Evolutionary conservation across 352 stramenopile genomes (phyloP), one percentile per base, ranked within the genome.

Genomic region (Pythium sp.): DNA sequence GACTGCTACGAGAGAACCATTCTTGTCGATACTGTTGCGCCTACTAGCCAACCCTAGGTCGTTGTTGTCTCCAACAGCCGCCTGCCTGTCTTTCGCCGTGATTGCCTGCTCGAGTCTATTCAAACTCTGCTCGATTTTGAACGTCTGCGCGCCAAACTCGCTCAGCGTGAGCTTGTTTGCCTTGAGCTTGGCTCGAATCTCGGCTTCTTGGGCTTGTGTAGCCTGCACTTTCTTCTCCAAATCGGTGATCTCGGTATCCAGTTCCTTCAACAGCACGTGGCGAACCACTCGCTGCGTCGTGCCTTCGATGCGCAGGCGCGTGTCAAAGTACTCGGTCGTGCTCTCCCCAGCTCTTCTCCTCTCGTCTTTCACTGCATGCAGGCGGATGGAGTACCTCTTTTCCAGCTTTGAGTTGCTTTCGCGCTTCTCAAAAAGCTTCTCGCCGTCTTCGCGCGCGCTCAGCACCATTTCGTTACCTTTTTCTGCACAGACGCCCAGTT

Each of bases 311-410:
- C 81, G 81, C 22, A 91, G 38, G 12, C 68, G 70, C 6, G 80
- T 85, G 64, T 92, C 84, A 62, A 91, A 90, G 64, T 78, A 91
- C 22, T 84, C 74, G 5, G 79, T 91, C 5, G 68, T 69, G 3
- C 62, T 63, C 5, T 64, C 72, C 43, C 70, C 65, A 2, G 78
- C 84, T 1, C 76, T 72, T 14, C 49, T 24, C 8, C 72, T 70
- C 63, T 92, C 81, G 4, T 72, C 68, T n/a, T 68, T 53, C 0
- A 90, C 74, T n/a, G 68, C 58, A 49, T 64, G 32, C 8, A 79
- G 66, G 2, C 80, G 73, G 8, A 65, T 58, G 5, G 66, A 63
- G 3, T 84, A 32, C 18, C 77, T 76, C 58, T 82, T 73, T 2
- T 67, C 51, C n/a, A 80, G 26, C 14, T 72, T 72, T 0, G 74